A percentile compares a stretch with the other conserved stretches of the same genome.
phyloP scores from a whole-genome alignment of 192 early-diverging fungal species.

The Linnemannia exigua region DNA sequence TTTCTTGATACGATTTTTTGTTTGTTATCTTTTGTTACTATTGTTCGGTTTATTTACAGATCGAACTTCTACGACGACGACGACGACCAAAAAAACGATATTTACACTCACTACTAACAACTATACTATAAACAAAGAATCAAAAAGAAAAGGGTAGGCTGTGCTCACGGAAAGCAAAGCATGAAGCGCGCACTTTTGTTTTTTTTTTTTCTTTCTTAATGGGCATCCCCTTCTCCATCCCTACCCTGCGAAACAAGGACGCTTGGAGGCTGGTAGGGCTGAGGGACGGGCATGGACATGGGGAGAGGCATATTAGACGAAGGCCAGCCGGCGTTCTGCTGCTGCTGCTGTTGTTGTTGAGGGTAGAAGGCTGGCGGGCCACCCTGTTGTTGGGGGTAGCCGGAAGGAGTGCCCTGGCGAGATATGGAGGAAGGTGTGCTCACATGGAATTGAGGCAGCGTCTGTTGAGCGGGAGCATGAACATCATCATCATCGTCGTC shows the following conservation, averaged over 20 bases:
- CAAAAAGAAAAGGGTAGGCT: background rate
- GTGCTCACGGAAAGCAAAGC: background rate
- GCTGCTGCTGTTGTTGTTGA: conserved; percentile 9
- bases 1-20: too few relatives aligned
- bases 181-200: too few relatives aligned
- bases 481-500: conserved; percentile 33
- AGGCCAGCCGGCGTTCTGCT: background rate
- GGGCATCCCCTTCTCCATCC: background rate
- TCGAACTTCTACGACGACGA: background rate
- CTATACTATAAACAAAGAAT: background rate
- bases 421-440: background rate
- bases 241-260: background rate
- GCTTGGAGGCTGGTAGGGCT: conserved; percentile 1
- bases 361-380: conserved; percentile 15
- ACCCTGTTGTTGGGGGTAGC: background rate
- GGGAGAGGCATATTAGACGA: conserved; percentile 19
- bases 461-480: background rate
- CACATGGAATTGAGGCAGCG: background rate
- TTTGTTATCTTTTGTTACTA: background rate
- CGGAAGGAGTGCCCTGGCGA: background rate
- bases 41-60: background rate
- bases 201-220: too few relatives aligned
- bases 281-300: conserved; percentile 14
- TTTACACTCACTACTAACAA: background rate
- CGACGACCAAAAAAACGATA: too few relatives aligned